These are phyloP conservation scores for Chlamydomonas sp. DNA, from an alignment of 139 green algal species.

Conservation along the genomic window DNA sequence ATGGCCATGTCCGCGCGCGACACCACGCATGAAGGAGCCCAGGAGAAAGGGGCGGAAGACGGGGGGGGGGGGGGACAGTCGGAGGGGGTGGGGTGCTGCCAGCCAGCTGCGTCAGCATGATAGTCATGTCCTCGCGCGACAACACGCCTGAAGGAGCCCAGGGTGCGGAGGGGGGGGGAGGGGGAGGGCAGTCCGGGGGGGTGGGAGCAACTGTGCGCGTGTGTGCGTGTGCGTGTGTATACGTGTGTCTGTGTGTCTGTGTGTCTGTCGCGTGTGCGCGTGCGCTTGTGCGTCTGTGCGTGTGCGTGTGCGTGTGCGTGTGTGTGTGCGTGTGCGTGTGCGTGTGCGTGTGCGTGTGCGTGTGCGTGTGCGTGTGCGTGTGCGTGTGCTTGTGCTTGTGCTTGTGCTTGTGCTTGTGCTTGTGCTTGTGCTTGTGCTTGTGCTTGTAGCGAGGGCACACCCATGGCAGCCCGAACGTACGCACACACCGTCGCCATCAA, in stretches of 20 bases:
- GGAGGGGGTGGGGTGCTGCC: slow-evolving; percentile 59
- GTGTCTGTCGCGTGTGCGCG: too few relatives aligned
- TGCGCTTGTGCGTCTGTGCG: too few relatives aligned
- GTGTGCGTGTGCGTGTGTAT: too few relatives aligned
- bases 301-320: too few relatives aligned
- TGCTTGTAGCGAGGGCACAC: not conserved
- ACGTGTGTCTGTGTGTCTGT: too few relatives aligned
- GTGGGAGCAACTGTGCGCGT: too few relatives aligned
- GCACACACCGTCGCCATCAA: slow-evolving; percentile 62
- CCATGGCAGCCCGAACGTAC: too few relatives aligned
- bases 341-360: too few relatives aligned
- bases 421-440: not conserved
- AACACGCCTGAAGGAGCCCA: slow-evolving; percentile 47
- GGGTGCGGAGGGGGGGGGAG: not conserved
- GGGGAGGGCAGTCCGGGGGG: not conserved
- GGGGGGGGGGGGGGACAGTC: not conserved
- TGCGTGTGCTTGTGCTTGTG: too few relatives aligned
- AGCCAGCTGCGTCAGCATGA: slow-evolving; percentile 74
- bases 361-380: too few relatives aligned
- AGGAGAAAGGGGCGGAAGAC: not conserved
- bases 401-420: too few relatives aligned
- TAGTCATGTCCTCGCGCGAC: slow-evolving; percentile 66
- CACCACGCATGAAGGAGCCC: slow-evolving; percentile 45
- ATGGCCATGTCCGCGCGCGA: slow-evolving; percentile 70
- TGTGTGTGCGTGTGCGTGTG: too few relatives aligned